Percentiles rank a stretch among this genome's conserved stretches.
Conservation (phyloP, 1,284 basidiomycete genomes). For the Rhizopogon parksii region DNA sequence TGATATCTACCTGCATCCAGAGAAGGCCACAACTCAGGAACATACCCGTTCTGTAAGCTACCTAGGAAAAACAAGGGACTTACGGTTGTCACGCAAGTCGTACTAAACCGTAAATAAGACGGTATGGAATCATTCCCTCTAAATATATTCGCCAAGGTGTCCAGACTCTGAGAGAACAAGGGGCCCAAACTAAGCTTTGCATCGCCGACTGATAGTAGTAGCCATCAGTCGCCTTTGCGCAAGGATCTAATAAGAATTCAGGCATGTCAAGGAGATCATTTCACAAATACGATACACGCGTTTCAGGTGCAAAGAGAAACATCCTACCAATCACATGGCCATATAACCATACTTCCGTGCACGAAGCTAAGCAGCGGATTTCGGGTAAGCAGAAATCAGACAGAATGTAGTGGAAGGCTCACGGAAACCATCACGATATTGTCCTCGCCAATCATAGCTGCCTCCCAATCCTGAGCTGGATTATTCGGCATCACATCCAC, state of each 20-base stretch:
- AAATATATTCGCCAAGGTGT: neutral
- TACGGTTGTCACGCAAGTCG: neutral
- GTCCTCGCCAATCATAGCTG: constrained; percentile 28
- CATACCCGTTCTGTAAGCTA: neutral
- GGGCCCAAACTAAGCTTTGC: neutral
- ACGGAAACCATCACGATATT: constrained; percentile 27
- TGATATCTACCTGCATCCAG: too few relatives aligned
- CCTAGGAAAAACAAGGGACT: neutral
- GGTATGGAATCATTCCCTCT: neutral
- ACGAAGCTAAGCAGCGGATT: constrained; percentile 9
- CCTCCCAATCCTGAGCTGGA: constrained; percentile 18
- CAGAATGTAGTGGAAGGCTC: neutral
- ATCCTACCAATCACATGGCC: constrained; percentile 17
- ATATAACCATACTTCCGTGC: constrained; percentile 21
- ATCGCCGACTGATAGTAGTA: neutral
- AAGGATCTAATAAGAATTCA: neutral
- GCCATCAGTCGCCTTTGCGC: too few relatives aligned
- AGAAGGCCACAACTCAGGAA: neutral
- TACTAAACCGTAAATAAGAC: neutral
- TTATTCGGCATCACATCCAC: constrained; percentile 10
- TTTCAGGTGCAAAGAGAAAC: neutral
- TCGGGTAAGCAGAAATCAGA: neutral
- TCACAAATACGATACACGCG: neutral
- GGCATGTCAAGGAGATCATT: too few relatives aligned
- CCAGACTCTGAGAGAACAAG: neutral